Conservation (phyloP, 306 rosid genomes). For the Hippophae rhamnoides region DNA sequence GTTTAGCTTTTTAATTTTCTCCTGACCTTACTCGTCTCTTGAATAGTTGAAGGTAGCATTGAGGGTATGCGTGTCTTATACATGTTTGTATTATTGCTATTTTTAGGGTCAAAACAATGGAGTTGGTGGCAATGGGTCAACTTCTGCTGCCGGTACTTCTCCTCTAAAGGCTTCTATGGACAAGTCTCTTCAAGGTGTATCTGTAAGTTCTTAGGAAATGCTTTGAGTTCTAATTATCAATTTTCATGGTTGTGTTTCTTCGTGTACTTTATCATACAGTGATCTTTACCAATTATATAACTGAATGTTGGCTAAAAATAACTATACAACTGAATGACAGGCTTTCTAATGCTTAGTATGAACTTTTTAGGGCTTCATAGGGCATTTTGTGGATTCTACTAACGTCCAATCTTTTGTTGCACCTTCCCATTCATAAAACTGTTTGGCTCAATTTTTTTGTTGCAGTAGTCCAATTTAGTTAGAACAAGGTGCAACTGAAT, state of each 20-base stretch:
- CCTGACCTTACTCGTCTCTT: background rate
- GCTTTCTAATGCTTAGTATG: too few relatives aligned
- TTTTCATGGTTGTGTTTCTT: conserved; percentile 8
- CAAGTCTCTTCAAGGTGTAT: conserved; percentile 39
- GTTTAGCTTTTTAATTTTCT: conserved; percentile 3
- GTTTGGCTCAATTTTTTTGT: too few relatives aligned
- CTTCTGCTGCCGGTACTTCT: conserved; percentile 49
- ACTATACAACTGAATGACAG: too few relatives aligned
- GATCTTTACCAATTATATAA: too few relatives aligned
- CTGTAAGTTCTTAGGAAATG: conserved; percentile 42
- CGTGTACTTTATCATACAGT: too few relatives aligned
- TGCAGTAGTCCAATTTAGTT: too few relatives aligned
- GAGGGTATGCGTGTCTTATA: background rate
- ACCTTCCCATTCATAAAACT: too few relatives aligned
- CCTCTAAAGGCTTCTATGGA: conserved; percentile 32
- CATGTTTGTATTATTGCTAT: conserved; percentile 9
- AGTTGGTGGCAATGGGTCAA: conserved; percentile 40
- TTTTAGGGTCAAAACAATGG: conserved; percentile 41
- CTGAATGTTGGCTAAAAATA: too few relatives aligned
- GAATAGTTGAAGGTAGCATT: conserved; percentile 5
- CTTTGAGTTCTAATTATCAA: conserved; percentile 8
- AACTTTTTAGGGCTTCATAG: too few relatives aligned
- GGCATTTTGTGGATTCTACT: too few relatives aligned
- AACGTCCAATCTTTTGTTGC: too few relatives aligned
- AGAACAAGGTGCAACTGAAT: too few relatives aligned